Base-by-base conservation (phyloP, 1,284 basidiomycete species). In the Apiotrichum akiyoshidainum region DNA sequence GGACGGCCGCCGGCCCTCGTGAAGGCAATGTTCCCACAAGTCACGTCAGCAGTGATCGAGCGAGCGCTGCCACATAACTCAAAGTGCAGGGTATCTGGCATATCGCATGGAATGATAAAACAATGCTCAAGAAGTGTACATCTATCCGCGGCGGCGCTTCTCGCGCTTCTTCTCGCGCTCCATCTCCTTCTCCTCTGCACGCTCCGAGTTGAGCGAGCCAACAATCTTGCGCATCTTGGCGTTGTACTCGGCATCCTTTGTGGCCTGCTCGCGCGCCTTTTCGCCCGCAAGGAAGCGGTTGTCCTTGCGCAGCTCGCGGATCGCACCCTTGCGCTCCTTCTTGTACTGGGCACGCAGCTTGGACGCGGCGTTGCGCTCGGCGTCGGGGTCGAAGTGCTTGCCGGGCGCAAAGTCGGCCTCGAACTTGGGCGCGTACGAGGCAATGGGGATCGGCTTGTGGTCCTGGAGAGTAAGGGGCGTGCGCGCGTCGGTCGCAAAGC, bases 361-460 rank as follows among this genome's bases (percentile, higher is more conserved):
- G 61, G 87, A 80, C 1, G 86, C 84, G 65, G 91, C 90, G 67
- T 92, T 93, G 46, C 91, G 87, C 71, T 96, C 92, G 58, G 86
- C 86, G 75, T 99, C 94, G 2, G 96, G 94, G 77, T 99, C 95
- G 71, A 89, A 89, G 55, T 87, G 88, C 58, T 89, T 82, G 53
- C 68, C 69, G 46, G 73, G 67, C 19, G 90, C 91, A 46, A 86
- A 88, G 42, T 86, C 84, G 45, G 85, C 82, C 71, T 96, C 94
- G 78, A 99, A 99, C 75, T 93, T 94, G 72, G 96, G 96, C 31
- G 92, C 83, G 74, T 91, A 93, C 1, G 92, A 86, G 5, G 92
- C 85, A 68, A 99, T 96, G 9, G 96, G 91, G 54, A 99, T 93
- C 2, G 94, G 92, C 73, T 95, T 96, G 82, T 99, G 96, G 2